A percentile compares a stretch with the other conserved stretches of the same genome.
These are phyloP conservation scores for Collariella sp. DNA, from an alignment of 495 filamentous ascomycete genomes.

Conservation along the genomic window DNA sequence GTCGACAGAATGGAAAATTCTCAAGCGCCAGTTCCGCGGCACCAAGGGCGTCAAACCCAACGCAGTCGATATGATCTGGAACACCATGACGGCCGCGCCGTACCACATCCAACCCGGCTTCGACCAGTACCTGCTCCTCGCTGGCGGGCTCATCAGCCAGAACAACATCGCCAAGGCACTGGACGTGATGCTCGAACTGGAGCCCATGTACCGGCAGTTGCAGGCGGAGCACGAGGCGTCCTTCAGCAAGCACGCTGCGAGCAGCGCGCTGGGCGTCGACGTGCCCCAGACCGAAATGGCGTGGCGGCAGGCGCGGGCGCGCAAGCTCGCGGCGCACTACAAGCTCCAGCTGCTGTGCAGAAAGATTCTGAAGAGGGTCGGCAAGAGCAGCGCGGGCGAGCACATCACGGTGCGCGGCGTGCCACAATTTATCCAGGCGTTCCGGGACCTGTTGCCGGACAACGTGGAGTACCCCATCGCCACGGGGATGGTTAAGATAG, in stretches of 20 bases:
- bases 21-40: slow-evolving; percentile 5
- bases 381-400: neutral
- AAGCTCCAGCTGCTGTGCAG: slow-evolving; percentile 10
- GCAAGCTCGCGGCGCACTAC: slow-evolving; percentile 16
- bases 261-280: neutral
- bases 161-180: slow-evolving; percentile 13
- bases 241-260: slow-evolving; percentile 23
- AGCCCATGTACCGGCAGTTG: slow-evolving; percentile 20
- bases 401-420: slow-evolving; percentile 21
- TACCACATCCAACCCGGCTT: slow-evolving; percentile 27
- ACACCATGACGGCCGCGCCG: slow-evolving; percentile 26
- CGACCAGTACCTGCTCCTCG: slow-evolving; percentile 23
- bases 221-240: slow-evolving; percentile 23
- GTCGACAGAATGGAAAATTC: slow-evolving; percentile 22
- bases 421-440: slow-evolving; percentile 42
- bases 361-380: slow-evolving; percentile 12
- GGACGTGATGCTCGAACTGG: slow-evolving; percentile 19
- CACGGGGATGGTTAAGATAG: slow-evolving; percentile 17
- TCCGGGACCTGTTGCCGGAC: slow-evolving; percentile 40
- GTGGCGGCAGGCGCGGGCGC: neutral
- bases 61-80: slow-evolving; percentile 26
- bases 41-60: slow-evolving; percentile 11
- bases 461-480: slow-evolving; percentile 25
- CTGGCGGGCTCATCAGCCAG: slow-evolving; percentile 22
- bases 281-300: neutral